Evolutionary conservation across 108 stramenopile genomes (phyloP), one percentile per base, ranked within the genome.

Genomic region (Pseudonitzschia multiseries): DNA sequence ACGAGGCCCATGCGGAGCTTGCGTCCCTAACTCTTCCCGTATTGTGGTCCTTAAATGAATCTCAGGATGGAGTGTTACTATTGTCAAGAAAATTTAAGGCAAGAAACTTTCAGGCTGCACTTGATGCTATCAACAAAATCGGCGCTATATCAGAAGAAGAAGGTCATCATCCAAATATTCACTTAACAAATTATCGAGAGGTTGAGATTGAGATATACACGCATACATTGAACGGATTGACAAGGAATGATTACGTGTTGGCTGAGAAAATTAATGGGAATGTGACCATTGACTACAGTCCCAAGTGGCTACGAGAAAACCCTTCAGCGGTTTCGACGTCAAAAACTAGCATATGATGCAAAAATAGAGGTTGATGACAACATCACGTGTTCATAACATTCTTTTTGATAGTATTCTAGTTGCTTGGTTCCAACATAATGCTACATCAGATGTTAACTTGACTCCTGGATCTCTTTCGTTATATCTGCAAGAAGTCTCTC

Each of bases 151-250:
- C 94, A 31, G 95, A 97, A 80, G 27, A 76, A 40, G 81, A 87
- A 65, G 66, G 69, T 33, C 96, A 98, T 73, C 97, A 98, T 75
- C 96, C 97, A 21, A 93, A 98, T 59, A 73, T 98, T 40, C 97
- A 98, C 82, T 81, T 97, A 48, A 96, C 92, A 21, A 71, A 70
- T 57, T 98, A 98, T 77, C 81, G 96, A 28, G 72, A 93, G 62
- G 92, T 98, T 14, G 86, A 88, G 52, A 74, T 98, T 32, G 85
- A 85, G 36, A 42, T 98, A 15, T 92, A 76, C 54, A 98, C 97
- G 3, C 95, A 96, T 70, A 84, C 79, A 20, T 57, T 93, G 21
- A 75, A 81, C 31, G 97, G 95, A 44, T 57, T 97, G 40, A 96
- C 93, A 17, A 66, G 79, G 28, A 93, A 96, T 82, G 97, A 98